Evolutionary conservation across 768 basidiomycete species (phyloP), one percentile per base, ranked within the genome.

Genomic region (Mycena galopus): DNA sequence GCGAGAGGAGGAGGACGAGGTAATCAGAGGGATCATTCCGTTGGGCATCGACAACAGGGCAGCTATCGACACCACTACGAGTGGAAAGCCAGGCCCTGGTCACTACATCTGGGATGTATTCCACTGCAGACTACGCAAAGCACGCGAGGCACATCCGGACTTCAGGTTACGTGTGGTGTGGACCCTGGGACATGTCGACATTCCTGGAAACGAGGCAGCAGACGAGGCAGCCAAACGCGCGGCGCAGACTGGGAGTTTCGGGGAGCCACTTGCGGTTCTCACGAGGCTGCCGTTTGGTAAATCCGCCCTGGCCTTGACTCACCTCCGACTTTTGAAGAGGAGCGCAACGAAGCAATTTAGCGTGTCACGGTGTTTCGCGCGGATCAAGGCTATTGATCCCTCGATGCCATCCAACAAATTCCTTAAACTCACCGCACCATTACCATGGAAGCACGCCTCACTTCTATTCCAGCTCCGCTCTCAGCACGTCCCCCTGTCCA

Each of bases 251-350:
- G n/a, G n/a, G n/a, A n/a, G n/a, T n/a, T n/a, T n/a, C n/a, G n/a
- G n/a, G n/a, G n/a, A n/a, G n/a, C n/a, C n/a, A n/a, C n/a, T n/a
- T n/a, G n/a, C n/a, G n/a, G n/a, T n/a, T n/a, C n/a, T n/a, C n/a
- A n/a, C n/a, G n/a, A n/a, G n/a, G n/a, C n/a, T n/a, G n/a, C 63
- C 63, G 11, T 65, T 19, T 50, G 37, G 63, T 19, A 65, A 53
- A 33, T 65, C 63, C 12, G 63, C 63, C 3, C n/a, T 65, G 11
- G 30, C 33, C 3, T 32, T 35, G 32, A 27, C 63, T 1, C 63
- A 65, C 23, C 4, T 21, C 3, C 30, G 29, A 8, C 3, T 30
- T 2, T 27, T 62, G 9, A 23, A 62, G 61, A n/a, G 6, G 27
- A 4, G n/a, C 32, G 23, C 50, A 17, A 29, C 10, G 29, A 65